Evolutionary conservation across 169 alveolate genomes (phyloP).

Genomic region (Babesia bigemina): DNA sequence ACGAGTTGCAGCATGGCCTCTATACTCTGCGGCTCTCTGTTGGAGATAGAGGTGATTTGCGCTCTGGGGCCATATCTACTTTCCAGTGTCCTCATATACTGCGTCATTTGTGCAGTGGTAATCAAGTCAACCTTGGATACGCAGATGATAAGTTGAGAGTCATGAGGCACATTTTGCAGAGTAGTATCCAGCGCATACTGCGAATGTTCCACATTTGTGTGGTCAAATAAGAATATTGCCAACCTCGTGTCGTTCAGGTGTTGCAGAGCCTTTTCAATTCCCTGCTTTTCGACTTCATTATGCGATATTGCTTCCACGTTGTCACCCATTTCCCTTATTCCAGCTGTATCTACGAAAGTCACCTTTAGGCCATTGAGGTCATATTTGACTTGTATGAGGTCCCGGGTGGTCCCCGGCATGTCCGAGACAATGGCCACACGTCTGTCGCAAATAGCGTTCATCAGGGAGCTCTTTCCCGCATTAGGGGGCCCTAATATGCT

Average conservation of each 20-base stretch:
- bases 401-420: slow-evolving; percentile 76
- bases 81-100: not conserved
- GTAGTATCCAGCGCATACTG: slow-evolving; percentile 14
- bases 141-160: slow-evolving; percentile 21
- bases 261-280: slow-evolving; percentile 44
- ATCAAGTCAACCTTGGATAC: slow-evolving; percentile 46
- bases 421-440: slow-evolving; percentile 73
- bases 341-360: slow-evolving; percentile 75
- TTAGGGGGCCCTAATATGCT: slow-evolving; percentile 73
- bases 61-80: not conserved
- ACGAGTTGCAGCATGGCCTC: slow-evolving; percentile 22
- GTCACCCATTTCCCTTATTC: slow-evolving; percentile 24
- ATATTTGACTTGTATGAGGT: slow-evolving; percentile 60
- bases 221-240: slow-evolving; percentile 56
- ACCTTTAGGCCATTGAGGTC: slow-evolving; percentile 45
- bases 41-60: slow-evolving; percentile 9
- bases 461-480: slow-evolving; percentile 77
- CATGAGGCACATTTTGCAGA: not conserved
- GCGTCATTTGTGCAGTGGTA: not conserved
- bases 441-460: slow-evolving; percentile 66
- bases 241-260: slow-evolving; percentile 26
- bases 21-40: not conserved
- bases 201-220: slow-evolving; percentile 31
- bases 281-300: slow-evolving; percentile 36
- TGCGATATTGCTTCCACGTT: slow-evolving; percentile 8